phyloP scores from a whole-genome alignment of 2,329 filamentous ascomycete genomes.

The Cladorrhinum sp. region DNA sequence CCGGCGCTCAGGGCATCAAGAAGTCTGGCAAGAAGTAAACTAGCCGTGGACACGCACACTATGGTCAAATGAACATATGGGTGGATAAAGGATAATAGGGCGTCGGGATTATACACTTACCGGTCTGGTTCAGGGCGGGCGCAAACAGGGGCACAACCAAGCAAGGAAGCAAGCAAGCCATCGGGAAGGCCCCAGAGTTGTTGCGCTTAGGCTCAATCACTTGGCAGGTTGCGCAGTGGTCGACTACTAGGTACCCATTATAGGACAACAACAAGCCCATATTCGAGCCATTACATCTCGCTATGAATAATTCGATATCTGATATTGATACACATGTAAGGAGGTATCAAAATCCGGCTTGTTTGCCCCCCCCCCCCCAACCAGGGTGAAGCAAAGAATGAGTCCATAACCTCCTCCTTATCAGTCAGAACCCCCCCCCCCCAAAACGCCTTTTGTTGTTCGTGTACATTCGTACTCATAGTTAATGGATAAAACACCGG shows the following conservation, averaged over 20 bases:
- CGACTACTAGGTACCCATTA: no score
- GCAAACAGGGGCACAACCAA: constrained; percentile 8
- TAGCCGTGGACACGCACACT: neutral
- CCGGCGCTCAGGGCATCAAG: constrained; percentile 69
- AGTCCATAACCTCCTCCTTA: neutral
- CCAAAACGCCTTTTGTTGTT: neutral
- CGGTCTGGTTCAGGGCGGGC: constrained; percentile 5
- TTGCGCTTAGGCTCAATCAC: no score
- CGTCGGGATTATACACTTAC: neutral
- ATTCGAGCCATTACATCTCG: neutral
- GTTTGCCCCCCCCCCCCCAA: neutral
- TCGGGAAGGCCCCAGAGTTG: no score
- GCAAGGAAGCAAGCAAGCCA: neutral
- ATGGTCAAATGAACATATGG: neutral
- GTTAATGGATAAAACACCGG: neutral
- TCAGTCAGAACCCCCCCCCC: neutral
- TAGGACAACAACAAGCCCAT: neutral
- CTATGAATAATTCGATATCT: neutral
- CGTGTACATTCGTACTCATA: neutral
- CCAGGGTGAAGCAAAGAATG: neutral
- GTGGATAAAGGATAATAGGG: neutral
- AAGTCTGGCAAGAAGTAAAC: constrained; percentile 94
- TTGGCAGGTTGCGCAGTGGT: no score
- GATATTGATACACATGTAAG: neutral
- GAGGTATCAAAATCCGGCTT: neutral